Evolutionary conservation across 495 filamentous ascomycete species (phyloP), one percentile per base, ranked within the genome.

Genomic region (Haplographium delicatum): DNA sequence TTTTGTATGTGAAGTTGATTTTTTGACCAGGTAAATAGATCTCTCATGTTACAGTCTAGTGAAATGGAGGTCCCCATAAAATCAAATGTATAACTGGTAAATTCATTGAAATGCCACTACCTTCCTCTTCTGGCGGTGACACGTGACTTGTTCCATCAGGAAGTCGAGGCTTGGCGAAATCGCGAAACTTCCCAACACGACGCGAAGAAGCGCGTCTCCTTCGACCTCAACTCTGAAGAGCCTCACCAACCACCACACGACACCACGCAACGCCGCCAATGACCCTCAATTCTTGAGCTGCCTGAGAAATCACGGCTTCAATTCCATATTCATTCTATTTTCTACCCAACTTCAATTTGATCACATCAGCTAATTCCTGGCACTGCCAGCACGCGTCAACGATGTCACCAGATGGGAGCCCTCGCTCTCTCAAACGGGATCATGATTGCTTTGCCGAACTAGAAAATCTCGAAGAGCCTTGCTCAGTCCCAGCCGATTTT

Each of bases 371-470:
- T n/a, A n/a, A n/a, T n/a, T n/a, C n/a, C n/a, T n/a, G n/a, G n/a
- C n/a, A n/a, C n/a, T n/a, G n/a, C n/a, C n/a, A n/a, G n/a, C n/a
- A n/a, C n/a, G n/a, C n/a, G n/a, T n/a, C n/a, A n/a, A n/a, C n/a
- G n/a, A 58, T 54, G 56, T 48, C 50, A 3, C 19, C 51, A 19
- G 44, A 54, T 18, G 43, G 25, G n/a, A 27, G 44, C n/a, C 41
- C 31, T 13, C 41, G 43, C 9, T 25, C 50, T 51, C 43, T 34
- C 0, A 58, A 58, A 47, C 46, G 56, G 30, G 47, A 51, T 23
- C 48, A 51, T 28, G 50, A 54, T 33, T 28, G 9, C 26, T 58
- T 58, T 23, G 44, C 49, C 22, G 48, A 39, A 1, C 31, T 43
- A 23, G 22, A 43, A 25, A 45, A 54, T 31, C 42, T 54, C 7